Evolutionary conservation across 1,284 basidiomycete genomes (phyloP).

Genomic region (Boletus mariae): DNA sequence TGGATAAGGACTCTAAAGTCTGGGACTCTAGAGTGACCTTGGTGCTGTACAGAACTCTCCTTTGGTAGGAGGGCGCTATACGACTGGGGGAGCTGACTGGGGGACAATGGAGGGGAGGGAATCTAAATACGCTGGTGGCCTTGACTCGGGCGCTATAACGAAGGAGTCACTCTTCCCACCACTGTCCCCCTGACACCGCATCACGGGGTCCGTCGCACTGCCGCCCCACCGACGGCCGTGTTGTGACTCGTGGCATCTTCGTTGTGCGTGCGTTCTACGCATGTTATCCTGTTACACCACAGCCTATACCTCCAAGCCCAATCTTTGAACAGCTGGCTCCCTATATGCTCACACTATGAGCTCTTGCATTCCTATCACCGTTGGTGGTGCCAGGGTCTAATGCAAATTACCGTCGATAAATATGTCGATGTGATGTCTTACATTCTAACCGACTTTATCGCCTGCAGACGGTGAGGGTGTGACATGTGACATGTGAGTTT

Average conservation of each 20-base stretch:
- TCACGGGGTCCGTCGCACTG: constrained; percentile 21
- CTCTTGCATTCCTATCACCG: too few relatives aligned
- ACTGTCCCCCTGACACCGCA: constrained; percentile 20
- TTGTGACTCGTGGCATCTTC: background rate
- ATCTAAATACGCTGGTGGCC: constrained; percentile 21
- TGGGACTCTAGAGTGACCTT: constrained; percentile 32
- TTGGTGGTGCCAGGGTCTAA: too few relatives aligned
- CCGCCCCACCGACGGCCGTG: constrained; percentile 1
- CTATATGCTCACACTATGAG: too few relatives aligned
- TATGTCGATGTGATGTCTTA: too few relatives aligned
- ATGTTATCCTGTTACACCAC: background rate
- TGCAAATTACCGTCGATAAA: too few relatives aligned
- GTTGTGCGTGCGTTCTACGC: too few relatives aligned
- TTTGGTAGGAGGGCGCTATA: constrained; percentile 24
- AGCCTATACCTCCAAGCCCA: background rate
- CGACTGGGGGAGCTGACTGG: background rate
- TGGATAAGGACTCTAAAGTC: constrained; percentile 32
- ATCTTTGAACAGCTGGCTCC: too few relatives aligned
- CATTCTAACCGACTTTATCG: too few relatives aligned
- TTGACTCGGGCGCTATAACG: constrained; percentile 29
- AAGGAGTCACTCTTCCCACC: constrained; percentile 25
- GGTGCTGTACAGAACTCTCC: constrained; percentile 24
- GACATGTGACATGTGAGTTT: constrained; percentile 64
- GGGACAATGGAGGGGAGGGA: background rate
- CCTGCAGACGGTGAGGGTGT: constrained; percentile 38